Evolutionary conservation across 306 rosid genomes (phyloP).

Genomic region (Acacia crassicarpa): DNA sequence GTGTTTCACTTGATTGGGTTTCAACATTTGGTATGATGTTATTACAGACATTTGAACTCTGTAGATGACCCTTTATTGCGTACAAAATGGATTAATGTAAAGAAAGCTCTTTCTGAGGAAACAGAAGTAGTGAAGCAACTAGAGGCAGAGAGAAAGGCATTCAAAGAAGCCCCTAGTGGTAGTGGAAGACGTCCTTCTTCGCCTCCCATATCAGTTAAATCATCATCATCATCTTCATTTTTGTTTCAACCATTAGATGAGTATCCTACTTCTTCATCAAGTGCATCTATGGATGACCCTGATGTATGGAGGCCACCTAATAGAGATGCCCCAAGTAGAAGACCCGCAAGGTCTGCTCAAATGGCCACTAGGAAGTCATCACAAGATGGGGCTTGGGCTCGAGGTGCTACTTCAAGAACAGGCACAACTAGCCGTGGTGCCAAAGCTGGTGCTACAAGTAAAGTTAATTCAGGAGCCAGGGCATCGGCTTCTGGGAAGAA

Average conservation of each 20-base stretch:
- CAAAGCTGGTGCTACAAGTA: conserved; percentile 55
- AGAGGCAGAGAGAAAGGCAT: conserved; percentile 64
- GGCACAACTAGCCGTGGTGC: conserved; percentile 54
- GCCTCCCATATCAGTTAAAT: conserved; percentile 62
- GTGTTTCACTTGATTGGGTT: background rate
- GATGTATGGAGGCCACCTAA: conserved; percentile 82
- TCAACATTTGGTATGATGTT: background rate
- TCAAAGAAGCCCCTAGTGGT: conserved; percentile 49
- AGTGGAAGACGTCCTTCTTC: conserved; percentile 66
- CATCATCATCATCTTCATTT: conserved; percentile 34
- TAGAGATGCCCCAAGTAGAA: conserved; percentile 56
- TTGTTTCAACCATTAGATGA: conserved; percentile 76
- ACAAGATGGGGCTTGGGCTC: conserved; percentile 72
- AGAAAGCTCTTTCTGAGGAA: conserved; percentile 68
- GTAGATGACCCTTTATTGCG: conserved; percentile 68
- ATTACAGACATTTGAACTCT: conserved; percentile 52
- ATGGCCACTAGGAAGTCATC: conserved; percentile 63
- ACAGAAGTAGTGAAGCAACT: conserved; percentile 69
- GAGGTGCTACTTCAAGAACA: conserved; percentile 52
- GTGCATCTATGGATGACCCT: conserved; percentile 64
- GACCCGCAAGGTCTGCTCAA: conserved; percentile 61
- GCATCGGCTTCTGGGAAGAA: conserved; percentile 62
- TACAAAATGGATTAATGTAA: conserved; percentile 72
- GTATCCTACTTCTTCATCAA: conserved; percentile 63
- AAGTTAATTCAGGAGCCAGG: conserved; percentile 50